A percentile compares a stretch with the other conserved stretches of the same genome.
phyloP scores from a whole-genome alignment of 2,329 filamentous ascomycete species.

The Aspergillus brunneoviolaceus region DNA sequence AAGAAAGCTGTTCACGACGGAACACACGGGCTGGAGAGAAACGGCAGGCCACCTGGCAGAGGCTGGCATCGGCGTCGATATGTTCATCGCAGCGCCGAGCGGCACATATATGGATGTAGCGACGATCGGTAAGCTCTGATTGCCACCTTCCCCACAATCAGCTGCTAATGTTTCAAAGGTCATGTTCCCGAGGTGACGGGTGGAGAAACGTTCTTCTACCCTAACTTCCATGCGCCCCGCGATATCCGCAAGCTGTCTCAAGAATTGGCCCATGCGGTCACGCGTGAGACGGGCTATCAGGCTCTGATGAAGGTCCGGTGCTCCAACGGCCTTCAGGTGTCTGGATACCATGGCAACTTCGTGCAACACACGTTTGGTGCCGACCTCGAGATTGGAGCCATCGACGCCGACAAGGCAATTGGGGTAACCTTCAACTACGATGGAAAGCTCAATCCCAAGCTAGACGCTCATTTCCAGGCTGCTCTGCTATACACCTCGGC shows the following conservation, averaged over 20 bases:
- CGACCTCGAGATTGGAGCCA: constrained; percentile 87
- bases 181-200: constrained; percentile 86
- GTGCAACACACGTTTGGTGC: constrained; percentile 92
- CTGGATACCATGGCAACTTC: constrained; percentile 94
- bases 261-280: constrained; percentile 83
- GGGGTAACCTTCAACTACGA: constrained; percentile 92
- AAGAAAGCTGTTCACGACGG: constrained; percentile 86
- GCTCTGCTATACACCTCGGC: constrained; percentile 93
- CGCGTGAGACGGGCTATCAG: constrained; percentile 89
- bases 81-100: constrained; percentile 88
- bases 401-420: constrained; percentile 92
- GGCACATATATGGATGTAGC: constrained; percentile 92
- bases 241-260: constrained; percentile 80
- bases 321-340: constrained; percentile 91
- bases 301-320: constrained; percentile 98
- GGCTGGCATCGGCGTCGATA: constrained; percentile 82
- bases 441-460: constrained; percentile 92
- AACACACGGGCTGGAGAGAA: constrained; percentile 86
- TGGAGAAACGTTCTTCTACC: constrained; percentile 94
- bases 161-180: constrained; percentile 48
- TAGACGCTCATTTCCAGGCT: constrained; percentile 96
- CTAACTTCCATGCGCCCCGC: constrained; percentile 86
- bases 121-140: constrained; percentile 67
- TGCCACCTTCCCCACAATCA: not conserved
- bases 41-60: constrained; percentile 84